These are phyloP conservation scores for Tremellales sp. DNA, from an alignment of 1,284 basidiomycete species.

Conservation along the genomic window DNA sequence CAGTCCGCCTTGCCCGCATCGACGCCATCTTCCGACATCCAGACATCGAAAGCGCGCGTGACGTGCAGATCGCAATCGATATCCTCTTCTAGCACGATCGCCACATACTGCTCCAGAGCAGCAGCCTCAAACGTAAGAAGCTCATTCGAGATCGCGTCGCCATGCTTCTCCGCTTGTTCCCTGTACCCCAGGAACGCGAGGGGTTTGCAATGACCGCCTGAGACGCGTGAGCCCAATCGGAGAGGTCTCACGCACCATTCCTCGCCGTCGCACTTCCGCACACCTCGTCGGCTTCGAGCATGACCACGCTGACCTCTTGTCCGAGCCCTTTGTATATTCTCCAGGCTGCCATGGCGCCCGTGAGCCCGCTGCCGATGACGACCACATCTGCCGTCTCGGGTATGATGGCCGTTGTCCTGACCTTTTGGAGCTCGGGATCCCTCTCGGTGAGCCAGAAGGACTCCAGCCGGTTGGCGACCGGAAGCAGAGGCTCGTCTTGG, in stretches of 20 bases:
- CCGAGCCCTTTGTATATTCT: constrained; percentile 19
- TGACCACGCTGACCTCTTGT: constrained; percentile 21
- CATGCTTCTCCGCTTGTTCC: constrained; percentile 24
- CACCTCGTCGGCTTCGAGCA: constrained; percentile 42
- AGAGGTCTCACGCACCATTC: constrained; percentile 25
- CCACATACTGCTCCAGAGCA: constrained; percentile 20
- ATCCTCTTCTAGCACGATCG: constrained; percentile 21
- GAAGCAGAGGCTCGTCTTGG: constrained; percentile 12
- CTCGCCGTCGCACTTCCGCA: constrained; percentile 40
- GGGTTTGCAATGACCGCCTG: constrained; percentile 40
- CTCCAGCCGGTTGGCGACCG: constrained; percentile 21
- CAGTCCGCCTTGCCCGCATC: constrained; percentile 13
- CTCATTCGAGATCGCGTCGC: constrained; percentile 26
- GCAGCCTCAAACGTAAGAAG: constrained; percentile 22
- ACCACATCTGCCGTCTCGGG: constrained; percentile 31
- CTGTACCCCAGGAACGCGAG: constrained; percentile 37
- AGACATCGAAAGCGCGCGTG: constrained; percentile 34
- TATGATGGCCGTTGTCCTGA: constrained; percentile 21
- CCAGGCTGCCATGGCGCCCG: constrained; percentile 34
- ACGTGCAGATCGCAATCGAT: constrained; percentile 37
- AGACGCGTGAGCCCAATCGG: neutral
- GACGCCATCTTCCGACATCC: constrained; percentile 21
- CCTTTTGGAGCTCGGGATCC: constrained; percentile 21
- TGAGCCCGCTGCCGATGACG: constrained; percentile 36
- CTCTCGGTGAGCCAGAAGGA: constrained; percentile 29